These are phyloP conservation scores for Aspergillus carbonarius DNA, from an alignment of 2,329 filamentous ascomycete species.

Conservation along the genomic window DNA sequence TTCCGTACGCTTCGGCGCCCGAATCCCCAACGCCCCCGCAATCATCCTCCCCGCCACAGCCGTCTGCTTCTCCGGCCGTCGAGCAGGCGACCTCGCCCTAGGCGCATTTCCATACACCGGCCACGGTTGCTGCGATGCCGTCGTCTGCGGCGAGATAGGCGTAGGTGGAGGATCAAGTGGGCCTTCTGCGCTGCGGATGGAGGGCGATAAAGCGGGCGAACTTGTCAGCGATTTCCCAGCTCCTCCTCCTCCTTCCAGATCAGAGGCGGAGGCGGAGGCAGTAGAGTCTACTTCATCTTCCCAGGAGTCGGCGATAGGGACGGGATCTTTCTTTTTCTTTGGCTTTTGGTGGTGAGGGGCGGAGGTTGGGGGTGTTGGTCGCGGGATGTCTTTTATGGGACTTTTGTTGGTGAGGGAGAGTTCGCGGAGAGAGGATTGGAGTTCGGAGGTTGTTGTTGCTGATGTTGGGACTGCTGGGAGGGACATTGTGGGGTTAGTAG, in stretches of 20 bases:
- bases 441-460: slow-evolving; percentile 22
- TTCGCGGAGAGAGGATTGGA: slow-evolving; percentile 33
- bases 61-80: slow-evolving; percentile 85
- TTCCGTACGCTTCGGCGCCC: slow-evolving; percentile 76
- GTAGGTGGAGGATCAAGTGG: slow-evolving; percentile 63
- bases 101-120: slow-evolving; percentile 16
- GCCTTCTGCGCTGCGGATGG: slow-evolving; percentile 29
- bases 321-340: slow-evolving; percentile 31
- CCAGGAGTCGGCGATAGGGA: slow-evolving; percentile 70
- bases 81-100: slow-evolving; percentile 12
- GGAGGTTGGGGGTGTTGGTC: slow-evolving; percentile 17
- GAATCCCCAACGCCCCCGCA: slow-evolving; percentile 79
- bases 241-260: slow-evolving; percentile 1
- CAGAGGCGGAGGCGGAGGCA: slow-evolving; percentile 38
- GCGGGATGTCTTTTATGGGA: slow-evolving; percentile 28
- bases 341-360: slow-evolving; percentile 10
- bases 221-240: not conserved
- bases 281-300: slow-evolving; percentile 65
- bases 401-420: slow-evolving; percentile 33
- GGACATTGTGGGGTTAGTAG: slow-evolving; percentile 19
- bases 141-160: slow-evolving; percentile 57
- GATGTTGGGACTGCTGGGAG: slow-evolving; percentile 4
- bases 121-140: slow-evolving; percentile 25
- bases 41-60: slow-evolving; percentile 88
- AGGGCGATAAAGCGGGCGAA: not conserved